phyloP scores from a whole-genome alignment of 306 rosid genomes.

The Comarum palustre region DNA sequence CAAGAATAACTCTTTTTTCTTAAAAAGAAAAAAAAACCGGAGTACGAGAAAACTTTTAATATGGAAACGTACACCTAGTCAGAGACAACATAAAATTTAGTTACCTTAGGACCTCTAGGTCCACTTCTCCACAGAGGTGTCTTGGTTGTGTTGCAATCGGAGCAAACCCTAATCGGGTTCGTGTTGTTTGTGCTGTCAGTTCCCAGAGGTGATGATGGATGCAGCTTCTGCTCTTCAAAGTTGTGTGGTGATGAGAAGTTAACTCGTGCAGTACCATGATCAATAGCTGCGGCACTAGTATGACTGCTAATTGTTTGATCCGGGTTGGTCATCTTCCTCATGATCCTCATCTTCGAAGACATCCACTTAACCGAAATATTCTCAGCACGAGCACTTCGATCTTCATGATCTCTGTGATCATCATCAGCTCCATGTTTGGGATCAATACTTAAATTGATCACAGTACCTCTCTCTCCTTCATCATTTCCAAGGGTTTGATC shows the following conservation, averaged over 20 bases:
- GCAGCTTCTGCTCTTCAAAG: conserved; percentile 42
- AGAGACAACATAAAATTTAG: background rate
- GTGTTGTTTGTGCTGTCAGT: conserved; percentile 33
- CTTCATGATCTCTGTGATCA: conserved; percentile 25
- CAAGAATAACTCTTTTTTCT: background rate
- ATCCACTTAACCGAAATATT: conserved; percentile 54
- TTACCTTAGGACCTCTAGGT: conserved; percentile 96
- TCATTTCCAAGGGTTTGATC: conserved; percentile 17
- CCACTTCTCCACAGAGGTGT: conserved; percentile 99
- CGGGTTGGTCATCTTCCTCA: conserved; percentile 50
- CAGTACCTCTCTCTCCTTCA: conserved; percentile 14
- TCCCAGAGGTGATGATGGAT: conserved; percentile 30
- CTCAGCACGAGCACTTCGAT: conserved; percentile 22
- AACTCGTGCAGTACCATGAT: conserved; percentile 2
- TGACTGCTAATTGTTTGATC: conserved; percentile 29
- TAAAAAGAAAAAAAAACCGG: background rate
- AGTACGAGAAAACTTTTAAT: background rate
- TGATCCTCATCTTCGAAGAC: conserved; percentile 77
- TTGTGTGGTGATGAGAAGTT: conserved; percentile 22
- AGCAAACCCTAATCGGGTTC: conserved; percentile 68
- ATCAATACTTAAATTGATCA: conserved; percentile 36
- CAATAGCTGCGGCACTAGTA: background rate
- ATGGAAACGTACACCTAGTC: background rate
- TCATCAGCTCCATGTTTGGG: conserved; percentile 42
- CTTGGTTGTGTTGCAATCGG: conserved; percentile 89